A percentile compares a stretch with the other conserved stretches of the same genome.
Evolutionary conservation across 106 monocot species (phyloP).

Genomic region (Phalaenopsis aphrodite): DNA sequence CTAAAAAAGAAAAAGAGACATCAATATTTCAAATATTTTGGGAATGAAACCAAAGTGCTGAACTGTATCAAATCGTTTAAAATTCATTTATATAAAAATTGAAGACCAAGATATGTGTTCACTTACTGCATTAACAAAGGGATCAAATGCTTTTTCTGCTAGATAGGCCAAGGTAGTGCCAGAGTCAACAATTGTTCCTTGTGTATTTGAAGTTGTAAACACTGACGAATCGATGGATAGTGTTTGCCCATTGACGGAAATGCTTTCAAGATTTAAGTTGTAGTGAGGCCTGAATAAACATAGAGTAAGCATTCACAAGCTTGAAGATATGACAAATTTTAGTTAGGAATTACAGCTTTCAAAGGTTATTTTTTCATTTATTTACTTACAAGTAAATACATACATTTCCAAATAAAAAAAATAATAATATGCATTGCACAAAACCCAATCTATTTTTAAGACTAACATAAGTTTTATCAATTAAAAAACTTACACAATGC

Average conservation of each 20-base stretch:
- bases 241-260: conserved; percentile 77
- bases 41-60: neutral
- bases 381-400: neutral
- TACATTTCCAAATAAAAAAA: neutral
- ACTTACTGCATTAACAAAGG: conserved; percentile 87
- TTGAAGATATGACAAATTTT: conserved; percentile 1
- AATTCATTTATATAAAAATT: neutral
- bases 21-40: neutral
- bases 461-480: neutral
- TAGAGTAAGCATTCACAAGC: conserved; percentile 8
- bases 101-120: neutral
- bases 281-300: conserved; percentile 78
- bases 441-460: no score
- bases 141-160: conserved; percentile 78
- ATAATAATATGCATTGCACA: no score
- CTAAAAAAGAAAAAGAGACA: neutral
- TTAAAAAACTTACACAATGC: neutral
- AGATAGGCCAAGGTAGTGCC: conserved; percentile 97
- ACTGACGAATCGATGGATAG: conserved; percentile 69
- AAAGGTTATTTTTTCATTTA: neutral
- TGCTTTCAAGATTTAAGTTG: conserved; percentile 76
- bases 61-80: neutral
- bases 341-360: neutral
- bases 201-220: conserved; percentile 73
- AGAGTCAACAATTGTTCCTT: conserved; percentile 96